Evolutionary conservation across 192 early-diverging fungal genomes (phyloP).

Genomic region (Dimargaris cristalligena): DNA sequence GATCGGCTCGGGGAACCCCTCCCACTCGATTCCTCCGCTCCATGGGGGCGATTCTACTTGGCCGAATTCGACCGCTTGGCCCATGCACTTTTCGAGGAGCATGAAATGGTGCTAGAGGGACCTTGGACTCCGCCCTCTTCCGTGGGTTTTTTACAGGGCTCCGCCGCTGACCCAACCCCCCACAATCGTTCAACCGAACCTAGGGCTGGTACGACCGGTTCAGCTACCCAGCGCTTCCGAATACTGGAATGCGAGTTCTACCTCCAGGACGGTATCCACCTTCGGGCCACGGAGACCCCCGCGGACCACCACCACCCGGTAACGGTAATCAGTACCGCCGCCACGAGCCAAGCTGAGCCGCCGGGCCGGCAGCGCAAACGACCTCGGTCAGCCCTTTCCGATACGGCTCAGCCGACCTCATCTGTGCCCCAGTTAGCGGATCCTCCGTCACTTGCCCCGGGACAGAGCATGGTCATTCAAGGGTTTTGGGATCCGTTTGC

Average conservation of each 20-base stretch:
- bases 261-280: background rate
- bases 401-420: no score
- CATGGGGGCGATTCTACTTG: background rate
- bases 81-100: background rate
- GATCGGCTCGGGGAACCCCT: no score
- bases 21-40: background rate
- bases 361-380: no score
- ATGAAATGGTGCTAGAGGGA: slow-evolving; percentile 3
- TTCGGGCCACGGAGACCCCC: no score
- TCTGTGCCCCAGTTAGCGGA: no score
- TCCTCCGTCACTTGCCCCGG: no score
- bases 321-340: no score
- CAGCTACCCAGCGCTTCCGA: background rate
- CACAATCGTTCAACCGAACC: background rate
- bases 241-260: slow-evolving; percentile 9
- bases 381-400: no score
- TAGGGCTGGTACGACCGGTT: background rate
- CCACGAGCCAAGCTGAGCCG: no score
- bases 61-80: slow-evolving; percentile 3
- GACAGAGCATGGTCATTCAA: no score
- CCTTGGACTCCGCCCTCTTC: background rate
- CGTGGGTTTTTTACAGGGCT: background rate
- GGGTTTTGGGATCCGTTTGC: slow-evolving; percentile 10
- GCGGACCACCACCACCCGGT: no score
- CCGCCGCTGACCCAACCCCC: background rate